Conservation (phyloP, 2,329 filamentous ascomycete genomes). For the Paecilomyces variotii region DNA sequence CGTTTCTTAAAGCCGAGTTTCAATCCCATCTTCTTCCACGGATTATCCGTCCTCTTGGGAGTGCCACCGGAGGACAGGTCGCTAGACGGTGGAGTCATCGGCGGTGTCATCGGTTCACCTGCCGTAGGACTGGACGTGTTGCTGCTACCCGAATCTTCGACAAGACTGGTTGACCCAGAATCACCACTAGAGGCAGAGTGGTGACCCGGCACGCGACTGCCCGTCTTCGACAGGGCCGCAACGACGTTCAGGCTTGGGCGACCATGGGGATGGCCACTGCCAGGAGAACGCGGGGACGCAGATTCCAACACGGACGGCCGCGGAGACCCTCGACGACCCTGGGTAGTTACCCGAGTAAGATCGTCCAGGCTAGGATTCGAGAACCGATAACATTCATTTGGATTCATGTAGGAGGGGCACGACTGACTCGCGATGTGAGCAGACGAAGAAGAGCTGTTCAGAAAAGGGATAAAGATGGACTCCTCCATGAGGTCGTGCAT, state of each 20-base stretch:
- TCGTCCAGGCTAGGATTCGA: conserved; percentile 24
- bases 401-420: conserved; percentile 33
- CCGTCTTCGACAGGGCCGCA: conserved; percentile 25
- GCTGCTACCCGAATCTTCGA: conserved; percentile 39
- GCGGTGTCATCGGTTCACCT: conserved; percentile 43
- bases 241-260: conserved; percentile 22
- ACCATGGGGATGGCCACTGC: conserved; percentile 15
- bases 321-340: conserved; percentile 23
- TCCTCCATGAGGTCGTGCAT: conserved; percentile 97
- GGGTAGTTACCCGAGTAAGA: conserved; percentile 18
- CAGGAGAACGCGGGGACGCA: conserved; percentile 12
- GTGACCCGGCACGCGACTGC: conserved; percentile 27
- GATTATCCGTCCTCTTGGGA: conserved; percentile 39
- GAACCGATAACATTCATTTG: conserved; percentile 27
- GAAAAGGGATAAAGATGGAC: conserved; percentile 84
- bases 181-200: conserved; percentile 30
- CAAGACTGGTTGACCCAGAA: conserved; percentile 29
- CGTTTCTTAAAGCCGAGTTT: conserved; percentile 39
- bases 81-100: conserved; percentile 42
- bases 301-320: conserved; percentile 24
- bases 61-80: conserved; percentile 27
- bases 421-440: conserved; percentile 38
- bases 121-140: conserved; percentile 33
- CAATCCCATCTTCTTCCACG: conserved; percentile 47
- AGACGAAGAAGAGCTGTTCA: conserved; percentile 57